Conservation (phyloP, 495 filamentous ascomycete species). For the Parathielavia hyrcaniae region DNA sequence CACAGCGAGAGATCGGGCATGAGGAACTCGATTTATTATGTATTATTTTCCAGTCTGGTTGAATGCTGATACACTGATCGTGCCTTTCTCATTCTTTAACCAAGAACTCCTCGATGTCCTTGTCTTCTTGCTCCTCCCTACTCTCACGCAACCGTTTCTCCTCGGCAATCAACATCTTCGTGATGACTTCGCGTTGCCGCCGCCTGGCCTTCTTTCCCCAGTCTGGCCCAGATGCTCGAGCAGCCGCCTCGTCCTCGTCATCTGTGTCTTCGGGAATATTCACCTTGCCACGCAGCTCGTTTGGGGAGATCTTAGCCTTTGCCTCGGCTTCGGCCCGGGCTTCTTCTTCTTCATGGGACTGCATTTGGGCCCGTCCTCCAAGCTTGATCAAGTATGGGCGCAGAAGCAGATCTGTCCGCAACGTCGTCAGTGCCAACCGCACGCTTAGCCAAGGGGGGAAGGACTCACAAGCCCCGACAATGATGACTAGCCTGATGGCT, state of each 20-base stretch:
- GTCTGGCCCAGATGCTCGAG: slow-evolving; percentile 43
- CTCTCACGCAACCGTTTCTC: slow-evolving; percentile 42
- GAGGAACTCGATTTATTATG: not conserved
- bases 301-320: slow-evolving; percentile 42
- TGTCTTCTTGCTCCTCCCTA: slow-evolving; percentile 54
- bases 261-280: slow-evolving; percentile 53
- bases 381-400: slow-evolving; percentile 57
- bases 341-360: slow-evolving; percentile 42
- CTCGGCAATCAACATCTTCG: slow-evolving; percentile 48
- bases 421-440: not conserved
- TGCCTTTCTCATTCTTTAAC: slow-evolving; percentile 37
- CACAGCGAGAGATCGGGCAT: too few relatives aligned
- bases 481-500: slow-evolving; percentile 56
- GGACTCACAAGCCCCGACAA: slow-evolving; percentile 44
- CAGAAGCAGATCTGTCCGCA: slow-evolving; percentile 52
- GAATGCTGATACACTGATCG: not conserved
- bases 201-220: slow-evolving; percentile 56
- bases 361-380: slow-evolving; percentile 40
- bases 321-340: slow-evolving; percentile 26
- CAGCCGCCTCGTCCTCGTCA: slow-evolving; percentile 34
- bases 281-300: slow-evolving; percentile 47
- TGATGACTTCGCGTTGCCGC: slow-evolving; percentile 56
- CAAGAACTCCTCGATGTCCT: slow-evolving; percentile 65
- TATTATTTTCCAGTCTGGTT: not conserved
- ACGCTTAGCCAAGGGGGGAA: not conserved